Conservation (phyloP, 345 rosid species). For the Populus ilicifolia region DNA sequence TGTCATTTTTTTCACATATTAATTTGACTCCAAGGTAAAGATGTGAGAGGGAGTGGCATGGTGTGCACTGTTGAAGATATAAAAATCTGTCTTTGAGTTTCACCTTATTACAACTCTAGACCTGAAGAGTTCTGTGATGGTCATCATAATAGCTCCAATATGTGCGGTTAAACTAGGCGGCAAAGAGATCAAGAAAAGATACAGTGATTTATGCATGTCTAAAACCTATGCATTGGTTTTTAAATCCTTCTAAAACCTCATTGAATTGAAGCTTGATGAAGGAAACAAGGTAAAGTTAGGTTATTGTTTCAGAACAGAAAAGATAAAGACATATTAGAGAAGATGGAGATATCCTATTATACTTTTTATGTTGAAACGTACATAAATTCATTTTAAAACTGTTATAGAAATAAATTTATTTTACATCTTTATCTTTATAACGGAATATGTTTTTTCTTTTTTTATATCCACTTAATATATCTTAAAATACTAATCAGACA, state of each 20-base stretch:
- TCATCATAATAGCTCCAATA: neutral
- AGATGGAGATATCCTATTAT: too few species aligned
- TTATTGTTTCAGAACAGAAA: too few species aligned
- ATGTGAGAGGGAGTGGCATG: neutral
- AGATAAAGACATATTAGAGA: too few species aligned
- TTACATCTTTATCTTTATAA: too few species aligned
- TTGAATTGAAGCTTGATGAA: neutral
- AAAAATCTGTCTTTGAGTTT: neutral
- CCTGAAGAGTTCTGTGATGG: neutral
- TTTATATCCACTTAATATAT: too few species aligned
- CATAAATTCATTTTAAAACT: too few species aligned
- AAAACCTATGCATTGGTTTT: neutral
- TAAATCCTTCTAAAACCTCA: neutral
- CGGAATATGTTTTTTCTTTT: too few species aligned
- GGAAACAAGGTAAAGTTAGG: neutral
- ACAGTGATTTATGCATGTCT: neutral
- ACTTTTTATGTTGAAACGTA: too few species aligned
- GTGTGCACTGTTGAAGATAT: neutral
- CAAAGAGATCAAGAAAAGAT: neutral
- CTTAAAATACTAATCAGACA: too few species aligned
- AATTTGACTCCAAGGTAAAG: neutral
- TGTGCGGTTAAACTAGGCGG: neutral
- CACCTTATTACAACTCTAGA: neutral
- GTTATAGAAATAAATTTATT: too few species aligned
- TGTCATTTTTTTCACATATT: too few species aligned